These are phyloP conservation scores for Geosmithia flava DNA, from an alignment of 2,329 filamentous ascomycete genomes.

Conservation along the genomic window DNA sequence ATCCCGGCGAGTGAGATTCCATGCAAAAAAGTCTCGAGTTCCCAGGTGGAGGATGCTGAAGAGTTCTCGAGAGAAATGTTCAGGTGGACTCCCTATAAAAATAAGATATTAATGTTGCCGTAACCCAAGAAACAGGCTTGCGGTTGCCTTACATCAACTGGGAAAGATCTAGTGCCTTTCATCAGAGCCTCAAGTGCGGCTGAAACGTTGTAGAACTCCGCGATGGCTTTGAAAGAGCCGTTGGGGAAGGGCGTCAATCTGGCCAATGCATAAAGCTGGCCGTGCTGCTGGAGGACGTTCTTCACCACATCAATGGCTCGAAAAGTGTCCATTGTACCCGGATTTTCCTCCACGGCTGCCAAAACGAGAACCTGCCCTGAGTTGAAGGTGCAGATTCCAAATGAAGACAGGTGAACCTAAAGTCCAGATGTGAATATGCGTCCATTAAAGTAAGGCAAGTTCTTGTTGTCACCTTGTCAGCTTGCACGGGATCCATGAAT, in stretches of 20 bases:
- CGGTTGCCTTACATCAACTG: slow-evolving; percentile 11
- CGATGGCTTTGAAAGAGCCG: slow-evolving; percentile 31
- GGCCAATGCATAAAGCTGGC: slow-evolving; percentile 40
- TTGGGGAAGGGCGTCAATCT: slow-evolving; percentile 24
- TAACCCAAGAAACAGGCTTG: neutral
- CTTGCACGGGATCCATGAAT: slow-evolving; percentile 8
- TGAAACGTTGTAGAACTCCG: slow-evolving; percentile 39
- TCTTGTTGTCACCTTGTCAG: slow-evolving; percentile 4
- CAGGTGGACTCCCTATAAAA: slow-evolving; percentile 11
- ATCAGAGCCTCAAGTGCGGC: slow-evolving; percentile 26
- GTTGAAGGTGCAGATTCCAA: slow-evolving; percentile 2
- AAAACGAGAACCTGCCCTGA: slow-evolving; percentile 15
- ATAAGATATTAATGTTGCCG: neutral
- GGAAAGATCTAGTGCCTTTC: slow-evolving; percentile 15
- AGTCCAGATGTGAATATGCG: too few species aligned
- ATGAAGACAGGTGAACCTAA: neutral
- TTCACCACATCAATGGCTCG: slow-evolving; percentile 21
- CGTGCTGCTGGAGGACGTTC: slow-evolving; percentile 29
- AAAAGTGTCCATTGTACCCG: slow-evolving; percentile 8
- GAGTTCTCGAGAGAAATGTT: slow-evolving; percentile 7
- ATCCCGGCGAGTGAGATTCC: slow-evolving; percentile 3
- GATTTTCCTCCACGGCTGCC: slow-evolving; percentile 8
- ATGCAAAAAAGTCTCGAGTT: slow-evolving; percentile 7
- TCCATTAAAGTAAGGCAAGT: too few species aligned
- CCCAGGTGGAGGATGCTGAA: slow-evolving; percentile 2